Evolutionary conservation across 768 basidiomycete species (phyloP), one percentile per base, ranked within the genome.

Genomic region (Mycena rosella): DNA sequence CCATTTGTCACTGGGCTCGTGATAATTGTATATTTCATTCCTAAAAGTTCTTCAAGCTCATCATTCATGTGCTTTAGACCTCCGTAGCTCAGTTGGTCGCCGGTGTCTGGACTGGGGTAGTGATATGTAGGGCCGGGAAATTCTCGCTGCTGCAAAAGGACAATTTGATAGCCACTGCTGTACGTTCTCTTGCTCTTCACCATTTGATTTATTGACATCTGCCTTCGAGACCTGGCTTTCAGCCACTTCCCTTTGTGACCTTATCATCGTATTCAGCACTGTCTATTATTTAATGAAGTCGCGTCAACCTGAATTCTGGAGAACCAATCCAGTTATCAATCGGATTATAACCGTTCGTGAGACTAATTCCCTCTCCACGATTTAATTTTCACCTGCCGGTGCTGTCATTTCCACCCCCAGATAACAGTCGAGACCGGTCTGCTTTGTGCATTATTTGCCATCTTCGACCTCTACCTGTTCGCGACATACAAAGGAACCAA

Each of bases 401-500:
- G n/a, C n/a, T 15, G 4, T 26, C 8, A 51, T 62, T 24, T 3
- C 36, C 27, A 10, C 27, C 4, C 14, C 17, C 24, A 63, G 44
- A 18, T 55, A 17, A 67, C 65, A 3, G 59, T 63, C 11, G 62
- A 73, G 53, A 72, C 67, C 71, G n/a, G 70, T n/a, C 14, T 55
- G 3, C 17, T 72, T 9, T 67, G 65, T 17, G 63, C 60, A 5
- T 3, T 60, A 0, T 62, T 63, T 7, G 70, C 65, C n/a, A 17
- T 61, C 26, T 27, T 72, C 4, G 60, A 73, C 14, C 64, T 73
- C 20, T 49, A 34, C 11, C 65, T 73, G 3, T 73, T 69, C 42
- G 27, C 20, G 3, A 24, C 7, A 17, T 60, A 47, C 44, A 58
- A 54, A 49, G 49, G 47, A 5, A 63, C 54, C 6, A 69, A 69